Base-by-base conservation (phyloP, 805 yeast species). In the Candida loeiensis region DNA sequence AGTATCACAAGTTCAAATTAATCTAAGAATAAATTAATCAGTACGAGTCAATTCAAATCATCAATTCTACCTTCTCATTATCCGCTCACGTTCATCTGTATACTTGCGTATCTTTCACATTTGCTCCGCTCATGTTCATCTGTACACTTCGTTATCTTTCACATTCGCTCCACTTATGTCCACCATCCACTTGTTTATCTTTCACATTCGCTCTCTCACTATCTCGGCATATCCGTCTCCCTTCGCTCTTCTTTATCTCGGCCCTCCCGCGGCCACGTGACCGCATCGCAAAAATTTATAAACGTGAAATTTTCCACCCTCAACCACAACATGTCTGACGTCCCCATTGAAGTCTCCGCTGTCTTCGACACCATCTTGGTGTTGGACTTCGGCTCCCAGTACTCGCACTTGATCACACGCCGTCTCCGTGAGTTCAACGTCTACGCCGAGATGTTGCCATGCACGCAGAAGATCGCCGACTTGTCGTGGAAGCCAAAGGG, bases 371-470 rank as follows among this genome's bases (percentile, higher is more conserved):
- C 99, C 72, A 89, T 93, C 53, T 76, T 93, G 71, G 97, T 93
- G 63, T 78, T 93, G 61, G 99, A 93, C 65, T 93, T 93, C 61
- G 99, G 99, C 47, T 93, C 99, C 46, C 99, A 93, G 73, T 93
- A 93, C 73, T 87, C 96, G 43, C 99, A 93, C 61, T 71, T 93
- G 63, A 89, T 93, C 64, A 90, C 97, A 46, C 85, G 99, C 71
- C 86, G 99, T 71, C 77, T 93, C 54, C 87, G 99, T 76, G 99
- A 93, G 67, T 86, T 90, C 75, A 89, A 93, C 65, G 91, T 93
- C 51, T 93, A 93, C 66, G 98, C 99, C 51, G 99, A 93, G 72
- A 93, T 93, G 99, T 78, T 93, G 49, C 99, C 99, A 53, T 93
- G 99, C 71, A 93, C 99, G 40, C 99, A 95, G 71, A 93, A 93